Evolutionary conservation across 495 filamentous ascomycete genomes (phyloP).

Genomic region (Xanthoparmelia taractica): DNA sequence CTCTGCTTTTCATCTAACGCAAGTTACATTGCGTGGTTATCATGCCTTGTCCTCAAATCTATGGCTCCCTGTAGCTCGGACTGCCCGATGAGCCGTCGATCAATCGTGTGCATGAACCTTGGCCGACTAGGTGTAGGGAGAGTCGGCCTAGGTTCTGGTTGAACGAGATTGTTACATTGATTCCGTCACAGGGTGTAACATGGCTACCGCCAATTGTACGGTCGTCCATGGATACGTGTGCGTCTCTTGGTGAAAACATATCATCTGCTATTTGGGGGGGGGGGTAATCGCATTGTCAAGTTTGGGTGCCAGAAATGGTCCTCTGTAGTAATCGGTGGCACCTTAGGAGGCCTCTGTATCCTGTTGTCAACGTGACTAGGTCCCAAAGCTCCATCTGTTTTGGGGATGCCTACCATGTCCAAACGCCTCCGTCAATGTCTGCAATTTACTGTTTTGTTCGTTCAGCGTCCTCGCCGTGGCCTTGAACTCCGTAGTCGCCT

Average conservation of each 20-base stretch:
- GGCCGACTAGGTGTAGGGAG: background rate
- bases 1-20: background rate
- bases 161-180: background rate
- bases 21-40: too few species aligned
- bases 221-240: background rate
- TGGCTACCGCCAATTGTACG: background rate
- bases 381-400: constrained; percentile 59
- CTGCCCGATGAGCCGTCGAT: background rate
- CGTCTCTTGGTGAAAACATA: background rate
- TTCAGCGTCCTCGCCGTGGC: constrained; percentile 46
- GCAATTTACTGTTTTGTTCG: constrained; percentile 48
- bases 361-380: constrained; percentile 21
- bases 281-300: background rate
- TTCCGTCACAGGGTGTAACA: background rate
- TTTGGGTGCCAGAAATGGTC: background rate
- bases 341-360: background rate
- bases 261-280: background rate
- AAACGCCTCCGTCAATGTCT: constrained; percentile 50
- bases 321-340: background rate
- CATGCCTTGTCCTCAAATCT: background rate
- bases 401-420: constrained; percentile 54
- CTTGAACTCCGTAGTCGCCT: constrained; percentile 43
- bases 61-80: background rate
- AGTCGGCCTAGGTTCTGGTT: background rate
- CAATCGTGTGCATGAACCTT: background rate